Conservation (phyloP, 139 green algal species). For the Parachlorella kessleri region DNA sequence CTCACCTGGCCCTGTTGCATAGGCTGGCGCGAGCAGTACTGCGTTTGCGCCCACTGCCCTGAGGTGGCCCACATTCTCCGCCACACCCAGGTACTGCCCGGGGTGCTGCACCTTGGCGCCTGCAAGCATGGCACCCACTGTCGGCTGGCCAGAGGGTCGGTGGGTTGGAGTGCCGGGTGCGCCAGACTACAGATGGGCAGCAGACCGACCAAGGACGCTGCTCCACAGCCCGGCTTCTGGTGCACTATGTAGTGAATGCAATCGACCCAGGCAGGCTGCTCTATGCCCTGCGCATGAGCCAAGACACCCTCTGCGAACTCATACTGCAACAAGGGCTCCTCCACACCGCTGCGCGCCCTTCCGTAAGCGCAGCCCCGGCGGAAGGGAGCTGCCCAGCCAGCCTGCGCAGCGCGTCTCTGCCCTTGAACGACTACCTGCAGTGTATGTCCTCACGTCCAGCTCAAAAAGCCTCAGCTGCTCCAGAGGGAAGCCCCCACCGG, state of each 20-base stretch:
- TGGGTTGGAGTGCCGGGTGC: not conserved
- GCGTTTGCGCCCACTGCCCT: slow-evolving; percentile 42
- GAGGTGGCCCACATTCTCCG: slow-evolving; percentile 51
- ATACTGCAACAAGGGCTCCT: too few relatives aligned
- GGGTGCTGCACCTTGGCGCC: slow-evolving; percentile 33
- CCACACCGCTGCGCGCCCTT: too few relatives aligned
- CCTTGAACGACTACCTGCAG: too few relatives aligned
- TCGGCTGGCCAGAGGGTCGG: not conserved
- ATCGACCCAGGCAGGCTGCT: too few relatives aligned
- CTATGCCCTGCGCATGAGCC: too few relatives aligned
- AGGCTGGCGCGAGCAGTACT: slow-evolving; percentile 58
- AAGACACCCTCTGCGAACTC: too few relatives aligned
- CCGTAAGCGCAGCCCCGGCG: too few relatives aligned
- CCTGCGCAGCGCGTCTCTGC: not conserved
- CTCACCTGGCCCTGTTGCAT: slow-evolving; percentile 27
- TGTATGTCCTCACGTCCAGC: slow-evolving; percentile 66
- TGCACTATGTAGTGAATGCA: too few relatives aligned
- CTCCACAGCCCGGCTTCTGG: too few relatives aligned
- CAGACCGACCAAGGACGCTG: too few relatives aligned
- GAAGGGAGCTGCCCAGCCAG: not conserved
- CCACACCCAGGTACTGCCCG: slow-evolving; percentile 68
- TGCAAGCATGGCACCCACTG: not conserved
- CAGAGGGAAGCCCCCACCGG: slow-evolving; percentile 14
- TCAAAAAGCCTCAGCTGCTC: slow-evolving; percentile 59
- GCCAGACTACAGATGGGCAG: too few relatives aligned